Evolutionary conservation across 2,329 filamentous ascomycete species (phyloP).

Genomic region (Fusarium paranaense): DNA sequence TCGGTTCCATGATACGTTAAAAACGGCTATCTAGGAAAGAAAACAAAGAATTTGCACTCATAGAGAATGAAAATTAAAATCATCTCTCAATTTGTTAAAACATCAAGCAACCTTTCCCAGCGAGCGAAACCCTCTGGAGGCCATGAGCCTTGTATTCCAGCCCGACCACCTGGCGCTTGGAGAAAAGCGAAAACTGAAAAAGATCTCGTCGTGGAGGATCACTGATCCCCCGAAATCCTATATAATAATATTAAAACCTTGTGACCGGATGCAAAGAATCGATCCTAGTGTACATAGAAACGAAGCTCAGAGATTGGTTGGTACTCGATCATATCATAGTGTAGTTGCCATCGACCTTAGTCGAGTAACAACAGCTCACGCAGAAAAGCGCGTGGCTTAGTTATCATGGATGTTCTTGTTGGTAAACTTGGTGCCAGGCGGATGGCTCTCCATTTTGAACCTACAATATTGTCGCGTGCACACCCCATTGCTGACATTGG

Average conservation of each 20-base stretch:
- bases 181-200: background rate
- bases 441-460: constrained; percentile 65
- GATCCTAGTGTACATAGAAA: constrained; percentile 19
- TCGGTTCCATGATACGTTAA: background rate
- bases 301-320: background rate
- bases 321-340: background rate
- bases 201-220: background rate
- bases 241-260: constrained; percentile 24
- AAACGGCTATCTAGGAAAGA: background rate
- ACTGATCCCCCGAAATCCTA: background rate
- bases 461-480: constrained; percentile 68
- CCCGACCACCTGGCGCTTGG: background rate
- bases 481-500: constrained; percentile 61
- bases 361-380: background rate
- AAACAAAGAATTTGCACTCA: background rate
- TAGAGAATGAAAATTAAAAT: background rate
- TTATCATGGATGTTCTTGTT: constrained; percentile 51
- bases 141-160: background rate
- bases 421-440: constrained; percentile 66
- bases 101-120: background rate
- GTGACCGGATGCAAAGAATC: constrained; percentile 6
- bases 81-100: constrained; percentile 14
- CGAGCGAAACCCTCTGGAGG: background rate
- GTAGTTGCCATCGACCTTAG: background rate
- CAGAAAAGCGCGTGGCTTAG: constrained; percentile 21